Base-by-base conservation (phyloP, 805 yeast species). In the Starmerella vitae region DNA sequence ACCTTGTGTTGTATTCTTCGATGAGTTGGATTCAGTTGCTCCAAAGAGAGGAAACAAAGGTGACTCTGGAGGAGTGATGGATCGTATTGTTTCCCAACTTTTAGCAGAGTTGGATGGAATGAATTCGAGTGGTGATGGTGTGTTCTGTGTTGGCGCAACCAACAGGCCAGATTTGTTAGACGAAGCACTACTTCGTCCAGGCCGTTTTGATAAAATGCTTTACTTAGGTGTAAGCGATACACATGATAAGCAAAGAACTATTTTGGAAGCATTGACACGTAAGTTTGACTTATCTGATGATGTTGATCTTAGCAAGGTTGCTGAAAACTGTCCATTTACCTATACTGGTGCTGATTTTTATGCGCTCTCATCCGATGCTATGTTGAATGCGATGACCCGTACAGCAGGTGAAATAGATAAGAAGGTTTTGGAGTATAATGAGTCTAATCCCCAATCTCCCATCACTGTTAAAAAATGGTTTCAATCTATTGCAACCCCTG, bases 61-160 rank as follows among this genome's bases (percentile, higher is more conserved):
- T 19, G 98, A 91, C 59, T 85, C 96, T 2, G 97, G 97, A 14
- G 98, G 97, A 49, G 97, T 91, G 2, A 91, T 91, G 98, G 98
- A 91, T 57, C 72, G 98, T 59, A 91, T 91, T 47, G 98, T 91
- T 0, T 86, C 96, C 0, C 98, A 91, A 58, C 63, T 91, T 29
- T 65, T 91, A 37, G 95, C 97, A 0, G 98, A 91, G 58, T 65
- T 91, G 32, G 98, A 91, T 56, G 97, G 97, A 20, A 88, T 88
- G 96, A 57, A 65, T 12, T 78, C 78, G 8, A 79, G 79, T 5
- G 79, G 77, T 3, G 85, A 78, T 42, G 97, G 96, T 5, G 95
- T 91, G 0, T 91, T 91, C 58, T 96, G 88, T 4, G 94, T 91
- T 32, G 98, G 98, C n/a, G 98, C 98, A 4, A 91, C 98, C 0